Conservation (phyloP, 2,329 filamentous ascomycete species). For the Beauveria sp. region DNA sequence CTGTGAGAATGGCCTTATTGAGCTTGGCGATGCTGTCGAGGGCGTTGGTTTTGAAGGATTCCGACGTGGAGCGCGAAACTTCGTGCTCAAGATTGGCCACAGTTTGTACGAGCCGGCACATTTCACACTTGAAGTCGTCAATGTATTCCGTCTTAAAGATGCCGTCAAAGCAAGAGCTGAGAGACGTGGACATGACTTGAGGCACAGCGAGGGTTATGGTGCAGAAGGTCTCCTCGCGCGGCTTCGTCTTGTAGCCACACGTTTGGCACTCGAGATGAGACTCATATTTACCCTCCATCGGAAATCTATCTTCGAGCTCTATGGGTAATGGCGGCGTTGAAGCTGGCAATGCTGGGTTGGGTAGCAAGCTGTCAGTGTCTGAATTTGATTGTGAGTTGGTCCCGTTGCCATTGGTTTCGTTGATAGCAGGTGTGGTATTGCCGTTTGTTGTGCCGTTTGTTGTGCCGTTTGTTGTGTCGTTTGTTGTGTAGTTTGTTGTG, state of each 20-base stretch:
- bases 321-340: constrained; percentile 20
- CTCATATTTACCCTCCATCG: constrained; percentile 84
- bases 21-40: constrained; percentile 57
- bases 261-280: constrained; percentile 92
- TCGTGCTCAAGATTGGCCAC: constrained; percentile 56
- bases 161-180: constrained; percentile 85
- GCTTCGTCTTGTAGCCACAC: constrained; percentile 82
- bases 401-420: constrained; percentile 7
- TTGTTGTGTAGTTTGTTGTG: neutral
- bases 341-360: constrained; percentile 13
- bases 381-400: constrained; percentile 2
- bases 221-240: constrained; percentile 78
- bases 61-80: constrained; percentile 45
- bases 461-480: neutral
- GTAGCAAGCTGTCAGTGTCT: constrained; percentile 4
- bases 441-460: neutral
- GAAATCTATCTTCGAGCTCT: constrained; percentile 66
- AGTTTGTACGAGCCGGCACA: constrained; percentile 80
- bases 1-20: constrained; percentile 60
- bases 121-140: constrained; percentile 94
- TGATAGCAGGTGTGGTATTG: neutral
- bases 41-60: constrained; percentile 42
- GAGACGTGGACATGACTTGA: constrained; percentile 68
- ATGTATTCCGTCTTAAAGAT: constrained; percentile 94
- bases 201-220: constrained; percentile 89